Conservation (phyloP, 352 stramenopile species). For the Globisporangium echinulatum region DNA sequence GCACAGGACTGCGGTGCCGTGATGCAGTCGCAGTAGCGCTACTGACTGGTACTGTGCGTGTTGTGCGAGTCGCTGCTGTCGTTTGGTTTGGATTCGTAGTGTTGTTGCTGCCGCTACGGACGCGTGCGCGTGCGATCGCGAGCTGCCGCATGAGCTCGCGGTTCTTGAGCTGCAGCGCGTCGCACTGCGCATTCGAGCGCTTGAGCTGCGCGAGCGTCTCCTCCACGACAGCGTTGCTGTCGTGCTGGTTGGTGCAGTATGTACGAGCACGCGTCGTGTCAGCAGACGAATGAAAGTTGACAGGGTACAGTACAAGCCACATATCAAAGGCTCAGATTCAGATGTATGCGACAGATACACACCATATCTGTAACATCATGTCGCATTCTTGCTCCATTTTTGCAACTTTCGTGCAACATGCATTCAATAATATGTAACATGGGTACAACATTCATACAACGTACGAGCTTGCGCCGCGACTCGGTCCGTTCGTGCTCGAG, state of each 20-base stretch:
- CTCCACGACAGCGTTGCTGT: constrained; percentile 41
- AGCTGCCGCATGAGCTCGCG: constrained; percentile 68
- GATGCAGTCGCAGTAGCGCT: constrained; percentile 11
- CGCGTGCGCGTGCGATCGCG: constrained; percentile 50
- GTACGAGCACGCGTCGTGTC: not conserved
- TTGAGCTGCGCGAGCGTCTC: constrained; percentile 54
- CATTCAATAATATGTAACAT: not conserved
- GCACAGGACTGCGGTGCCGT: not conserved
- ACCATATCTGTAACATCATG: too few relatives aligned
- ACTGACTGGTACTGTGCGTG: not conserved
- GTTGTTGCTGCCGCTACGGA: not conserved
- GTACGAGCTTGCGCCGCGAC: constrained; percentile 31
- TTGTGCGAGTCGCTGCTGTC: not conserved
- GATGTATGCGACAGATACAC: too few relatives aligned
- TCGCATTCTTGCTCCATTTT: too few relatives aligned
- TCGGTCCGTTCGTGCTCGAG: constrained; percentile 32
- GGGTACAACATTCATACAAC: not conserved
- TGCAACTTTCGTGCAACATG: too few relatives aligned
- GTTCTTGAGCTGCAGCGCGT: constrained; percentile 71
- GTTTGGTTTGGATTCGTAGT: not conserved
- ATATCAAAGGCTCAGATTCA: too few relatives aligned
- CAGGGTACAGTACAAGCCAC: not conserved
- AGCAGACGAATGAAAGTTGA: not conserved
- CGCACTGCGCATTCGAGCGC: constrained; percentile 47
- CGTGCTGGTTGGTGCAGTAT: constrained; percentile 21